Percentiles rank a stretch among this genome's conserved stretches.
phyloP scores from a whole-genome alignment of 495 filamentous ascomycete species.

The Penicillium lividum region DNA sequence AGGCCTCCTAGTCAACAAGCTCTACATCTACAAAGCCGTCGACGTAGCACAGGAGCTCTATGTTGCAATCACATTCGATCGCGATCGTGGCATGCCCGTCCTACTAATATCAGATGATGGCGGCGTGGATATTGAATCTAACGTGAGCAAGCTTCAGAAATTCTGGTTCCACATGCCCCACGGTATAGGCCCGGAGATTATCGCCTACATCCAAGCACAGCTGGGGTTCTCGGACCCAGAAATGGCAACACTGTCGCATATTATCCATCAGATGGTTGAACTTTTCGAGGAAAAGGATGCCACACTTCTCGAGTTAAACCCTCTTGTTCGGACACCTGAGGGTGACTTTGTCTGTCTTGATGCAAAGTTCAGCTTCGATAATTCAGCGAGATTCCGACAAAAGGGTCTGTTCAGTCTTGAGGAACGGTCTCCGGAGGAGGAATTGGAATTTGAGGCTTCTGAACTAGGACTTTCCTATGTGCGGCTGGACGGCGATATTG shows the following conservation, averaged over 20 bases:
- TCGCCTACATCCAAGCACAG: constrained; percentile 24
- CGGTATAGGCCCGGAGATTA: constrained; percentile 27
- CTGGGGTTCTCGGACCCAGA: constrained; percentile 28
- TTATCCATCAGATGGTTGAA: constrained; percentile 29
- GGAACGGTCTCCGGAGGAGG: constrained; percentile 18
- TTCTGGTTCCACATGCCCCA: constrained; percentile 26
- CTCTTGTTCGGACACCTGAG: constrained; percentile 29
- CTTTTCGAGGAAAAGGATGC: constrained; percentile 39
- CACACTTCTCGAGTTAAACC: constrained; percentile 36
- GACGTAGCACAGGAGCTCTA: constrained; percentile 34
- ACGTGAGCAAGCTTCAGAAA: constrained; percentile 26
- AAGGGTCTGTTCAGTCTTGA: constrained; percentile 26
- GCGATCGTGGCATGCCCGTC: constrained; percentile 26
- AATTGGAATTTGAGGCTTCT: constrained; percentile 25
- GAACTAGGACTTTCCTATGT: constrained; percentile 32
- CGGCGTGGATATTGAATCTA: constrained; percentile 36
- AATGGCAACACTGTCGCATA: constrained; percentile 21
- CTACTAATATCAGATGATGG: constrained; percentile 34
- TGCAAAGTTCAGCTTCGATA: constrained; percentile 35
- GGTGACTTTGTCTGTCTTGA: constrained; percentile 32
- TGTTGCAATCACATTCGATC: constrained; percentile 37
- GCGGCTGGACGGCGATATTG: constrained; percentile 34
- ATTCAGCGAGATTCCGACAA: constrained; percentile 30
- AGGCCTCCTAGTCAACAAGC: constrained; percentile 33
- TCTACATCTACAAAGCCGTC: constrained; percentile 37